Evolutionary conservation across 768 basidiomycete genomes (phyloP), one percentile per base, ranked within the genome.

Genomic region (Amylocystis lapponica): DNA sequence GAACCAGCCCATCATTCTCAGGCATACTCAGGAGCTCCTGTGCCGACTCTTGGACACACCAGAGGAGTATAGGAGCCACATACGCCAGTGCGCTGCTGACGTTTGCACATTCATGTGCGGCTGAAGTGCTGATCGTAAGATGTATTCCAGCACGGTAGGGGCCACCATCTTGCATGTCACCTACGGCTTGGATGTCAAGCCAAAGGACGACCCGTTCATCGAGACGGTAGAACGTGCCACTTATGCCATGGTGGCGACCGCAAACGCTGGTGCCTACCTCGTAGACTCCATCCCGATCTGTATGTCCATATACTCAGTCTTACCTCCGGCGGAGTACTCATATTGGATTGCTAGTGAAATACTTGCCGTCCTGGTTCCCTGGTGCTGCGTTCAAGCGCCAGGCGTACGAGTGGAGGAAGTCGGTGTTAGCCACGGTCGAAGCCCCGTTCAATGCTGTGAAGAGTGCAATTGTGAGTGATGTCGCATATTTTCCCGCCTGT

Each of bases 21-120:
- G 56, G 36, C 58, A 51, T 9, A 46, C 61, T n/a, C 53, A 57
- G 10, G 48, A 51, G 17, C 48, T 72, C 25, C 51, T 72, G 13
- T 44, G 42, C 5, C 55, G 52, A 9, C 44, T 67, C 12, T 48
- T 65, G 2, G 58, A 64, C 3, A 50, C 50, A 0, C 72, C 71
- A 5, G 60, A 64, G 1, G 58, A 65, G 12, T 64, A 70, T 36
- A 47, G 62, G 47, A 61, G 55, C 19, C 56, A 59, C 41, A 39
- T 58, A 16, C 56, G 53, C 19, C 63, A 68, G 72, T 74, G 71
- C 14, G 32, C 19, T 5, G 32, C 32, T n/a, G 7, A 5, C 14
- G 6, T 13, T 13, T n/a, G 32, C 36, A 9, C 7, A 20, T n/a
- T 37, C 9, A 36, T 17, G 34, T 9, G 23, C 17, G 17, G 6